Evolutionary conservation across 306 rosid species (phyloP).

Genomic region (Malus fusca): DNA sequence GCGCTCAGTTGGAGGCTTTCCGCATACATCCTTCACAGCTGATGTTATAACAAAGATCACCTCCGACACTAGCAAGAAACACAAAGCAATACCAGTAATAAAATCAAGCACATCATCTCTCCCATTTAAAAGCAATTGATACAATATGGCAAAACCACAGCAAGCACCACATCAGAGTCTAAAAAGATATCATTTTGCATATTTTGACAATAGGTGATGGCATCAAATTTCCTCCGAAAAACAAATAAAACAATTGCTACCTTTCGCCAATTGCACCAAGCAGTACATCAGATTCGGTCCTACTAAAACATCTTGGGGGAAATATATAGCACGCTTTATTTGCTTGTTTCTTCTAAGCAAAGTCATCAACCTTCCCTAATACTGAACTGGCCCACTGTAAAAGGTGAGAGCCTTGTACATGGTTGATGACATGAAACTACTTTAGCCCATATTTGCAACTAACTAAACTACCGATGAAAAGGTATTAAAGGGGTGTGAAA

Average conservation of each 20-base stretch:
- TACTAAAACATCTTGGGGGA: neutral
- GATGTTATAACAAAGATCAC: conserved; percentile 82
- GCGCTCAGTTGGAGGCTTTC: conserved; percentile 86
- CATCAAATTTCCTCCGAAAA: neutral
- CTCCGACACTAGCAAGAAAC: conserved; percentile 60
- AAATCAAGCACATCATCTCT: neutral
- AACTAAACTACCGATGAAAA: neutral
- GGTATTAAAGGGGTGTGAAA: neutral
- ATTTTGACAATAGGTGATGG: neutral
- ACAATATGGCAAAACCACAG: neutral
- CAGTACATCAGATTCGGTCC: neutral
- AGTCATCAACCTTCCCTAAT: neutral
- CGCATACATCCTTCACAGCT: conserved; percentile 85
- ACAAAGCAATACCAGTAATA: neutral
- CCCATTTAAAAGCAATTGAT: neutral
- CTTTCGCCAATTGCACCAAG: neutral
- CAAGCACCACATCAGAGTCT: neutral
- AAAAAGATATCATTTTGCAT: neutral
- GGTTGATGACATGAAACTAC: neutral
- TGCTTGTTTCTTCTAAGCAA: neutral
- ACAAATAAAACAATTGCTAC: neutral
- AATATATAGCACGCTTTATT: neutral
- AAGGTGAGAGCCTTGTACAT: neutral
- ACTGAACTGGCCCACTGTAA: neutral
- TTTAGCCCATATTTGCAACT: neutral